Evolutionary conservation across 495 filamentous ascomycete species (phyloP).

Genomic region (Tuber magnatum): DNA sequence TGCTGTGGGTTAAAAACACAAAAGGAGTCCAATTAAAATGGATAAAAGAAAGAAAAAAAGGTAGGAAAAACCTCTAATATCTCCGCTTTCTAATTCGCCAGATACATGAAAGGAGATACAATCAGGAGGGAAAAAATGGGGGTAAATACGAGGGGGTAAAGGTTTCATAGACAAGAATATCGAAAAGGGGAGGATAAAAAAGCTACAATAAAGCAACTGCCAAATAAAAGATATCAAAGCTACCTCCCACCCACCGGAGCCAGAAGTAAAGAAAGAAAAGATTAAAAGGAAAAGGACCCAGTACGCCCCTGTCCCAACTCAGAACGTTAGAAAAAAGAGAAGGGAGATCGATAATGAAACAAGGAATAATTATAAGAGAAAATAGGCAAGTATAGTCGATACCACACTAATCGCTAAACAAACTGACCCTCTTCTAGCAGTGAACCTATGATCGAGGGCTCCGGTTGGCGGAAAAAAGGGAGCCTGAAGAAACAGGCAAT

Average conservation of each 20-base stretch:
- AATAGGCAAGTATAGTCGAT: neutral
- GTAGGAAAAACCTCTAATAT: conserved; percentile 22
- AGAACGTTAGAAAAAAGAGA: neutral
- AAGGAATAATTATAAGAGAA: neutral
- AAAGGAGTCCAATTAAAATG: neutral
- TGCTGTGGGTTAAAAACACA: neutral
- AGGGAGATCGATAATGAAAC: neutral
- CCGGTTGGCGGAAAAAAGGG: conserved; percentile 9
- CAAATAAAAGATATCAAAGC: conserved; percentile 11
- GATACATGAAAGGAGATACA: conserved; percentile 19
- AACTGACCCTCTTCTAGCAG: conserved; percentile 20
- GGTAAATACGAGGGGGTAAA: neutral
- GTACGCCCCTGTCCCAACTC: neutral
- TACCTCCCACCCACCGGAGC: conserved; percentile 1
- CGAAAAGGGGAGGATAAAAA: conserved; percentile 16
- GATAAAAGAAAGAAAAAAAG: conserved; percentile 2
- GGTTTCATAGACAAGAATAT: conserved; percentile 3
- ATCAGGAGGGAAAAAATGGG: conserved; percentile 8
- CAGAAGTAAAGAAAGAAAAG: conserved; percentile 6
- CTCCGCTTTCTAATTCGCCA: conserved; percentile 22
- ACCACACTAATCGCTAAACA: conserved; percentile 10
- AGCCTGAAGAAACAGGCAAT: conserved; percentile 4
- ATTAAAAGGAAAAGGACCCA: conserved; percentile 13
- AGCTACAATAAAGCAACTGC: conserved; percentile 9
- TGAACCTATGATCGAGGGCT: conserved; percentile 12